Conservation (phyloP, 1,139 yeast species). For the Scheffersomyces cryptocercus region DNA sequence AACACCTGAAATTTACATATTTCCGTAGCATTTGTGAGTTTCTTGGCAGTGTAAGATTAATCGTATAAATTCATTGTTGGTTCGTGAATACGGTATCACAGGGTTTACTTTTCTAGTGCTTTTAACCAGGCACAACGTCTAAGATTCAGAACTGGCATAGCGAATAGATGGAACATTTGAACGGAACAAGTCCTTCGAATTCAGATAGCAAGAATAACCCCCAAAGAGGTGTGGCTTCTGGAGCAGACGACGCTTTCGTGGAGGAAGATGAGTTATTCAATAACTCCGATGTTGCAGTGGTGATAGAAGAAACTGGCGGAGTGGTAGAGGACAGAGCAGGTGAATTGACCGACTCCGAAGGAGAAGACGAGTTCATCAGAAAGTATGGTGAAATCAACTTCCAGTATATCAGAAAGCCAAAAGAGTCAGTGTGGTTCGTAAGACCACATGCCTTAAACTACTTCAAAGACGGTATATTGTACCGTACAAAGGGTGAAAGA, state of each 20-base stretch:
- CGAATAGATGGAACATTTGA: too few species aligned
- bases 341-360: slow-evolving; percentile 35
- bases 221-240: background rate
- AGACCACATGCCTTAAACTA: slow-evolving; percentile 64
- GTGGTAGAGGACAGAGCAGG: background rate
- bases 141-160: too few species aligned
- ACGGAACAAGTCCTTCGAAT: background rate
- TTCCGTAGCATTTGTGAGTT: too few species aligned
- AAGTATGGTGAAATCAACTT: slow-evolving; percentile 54
- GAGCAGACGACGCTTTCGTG: too few species aligned
- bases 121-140: too few species aligned
- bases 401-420: slow-evolving; percentile 49
- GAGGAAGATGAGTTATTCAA: background rate
- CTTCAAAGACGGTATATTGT: slow-evolving; percentile 58
- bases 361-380: slow-evolving; percentile 47
- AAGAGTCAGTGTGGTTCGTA: slow-evolving; percentile 45
- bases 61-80: too few species aligned
- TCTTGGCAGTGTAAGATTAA: too few species aligned
- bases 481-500: slow-evolving; percentile 58
- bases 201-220: background rate
- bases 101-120: too few species aligned
- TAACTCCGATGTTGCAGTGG: background rate
- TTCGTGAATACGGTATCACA: too few species aligned
- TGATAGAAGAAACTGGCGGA: background rate
- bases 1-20: too few species aligned